These are phyloP conservation scores for Leishmania braziliensis DNA, from an alignment of 208 protist genomes.

Conservation along the genomic window DNA sequence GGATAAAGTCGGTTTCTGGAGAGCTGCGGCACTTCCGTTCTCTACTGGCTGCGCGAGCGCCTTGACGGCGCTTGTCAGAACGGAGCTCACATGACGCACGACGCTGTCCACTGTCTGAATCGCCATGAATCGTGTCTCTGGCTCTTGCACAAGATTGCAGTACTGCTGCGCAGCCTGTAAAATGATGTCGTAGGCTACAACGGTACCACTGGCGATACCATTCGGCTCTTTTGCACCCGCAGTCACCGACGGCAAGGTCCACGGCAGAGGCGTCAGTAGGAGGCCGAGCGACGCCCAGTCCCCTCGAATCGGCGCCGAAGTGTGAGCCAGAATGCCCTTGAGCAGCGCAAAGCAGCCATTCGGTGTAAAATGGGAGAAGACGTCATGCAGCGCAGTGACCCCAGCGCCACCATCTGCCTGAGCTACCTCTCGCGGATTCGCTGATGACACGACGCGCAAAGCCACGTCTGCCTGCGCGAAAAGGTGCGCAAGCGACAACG, in stretches of 20 bases:
- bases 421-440: conserved; percentile 8
- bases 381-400: conserved; percentile 23
- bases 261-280: conserved; percentile 34
- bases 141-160: conserved; percentile 61
- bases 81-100: conserved; percentile 71
- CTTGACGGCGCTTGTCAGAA: conserved; percentile 34
- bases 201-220: not conserved
- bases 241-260: not conserved
- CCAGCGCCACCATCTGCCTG: conserved; percentile 8
- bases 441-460: conserved; percentile 23
- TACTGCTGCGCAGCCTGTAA: conserved; percentile 57
- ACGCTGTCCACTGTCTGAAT: conserved; percentile 88
- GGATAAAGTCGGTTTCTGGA: conserved; percentile 1
- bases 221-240: not conserved
- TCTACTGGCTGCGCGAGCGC: not conserved
- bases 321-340: conserved; percentile 84
- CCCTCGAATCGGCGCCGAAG: conserved; percentile 57
- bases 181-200: conserved; percentile 65
- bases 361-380: conserved; percentile 57
- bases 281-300: conserved; percentile 42
- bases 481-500: conserved; percentile 9
- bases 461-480: conserved; percentile 20
- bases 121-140: conserved; percentile 90
- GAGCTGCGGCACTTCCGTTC: conserved; percentile 10
- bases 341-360: conserved; percentile 85